phyloP scores from a whole-genome alignment of 2,329 filamentous ascomycete genomes.

The Raffaelea arxii region DNA sequence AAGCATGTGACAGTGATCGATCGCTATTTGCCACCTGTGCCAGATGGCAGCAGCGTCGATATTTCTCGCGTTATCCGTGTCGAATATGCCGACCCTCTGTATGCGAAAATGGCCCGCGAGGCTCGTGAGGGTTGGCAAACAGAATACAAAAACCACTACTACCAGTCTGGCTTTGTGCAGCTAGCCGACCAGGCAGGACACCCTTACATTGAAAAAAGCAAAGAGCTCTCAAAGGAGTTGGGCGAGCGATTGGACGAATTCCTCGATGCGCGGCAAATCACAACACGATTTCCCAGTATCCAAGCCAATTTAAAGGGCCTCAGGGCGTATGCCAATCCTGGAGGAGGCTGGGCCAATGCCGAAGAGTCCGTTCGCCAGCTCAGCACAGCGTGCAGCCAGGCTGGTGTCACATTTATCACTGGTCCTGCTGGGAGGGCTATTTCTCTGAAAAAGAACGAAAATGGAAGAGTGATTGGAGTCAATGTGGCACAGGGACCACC shows the following conservation, averaged over 20 bases:
- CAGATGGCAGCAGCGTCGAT: neutral
- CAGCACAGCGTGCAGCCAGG: neutral
- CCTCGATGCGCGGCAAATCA: neutral
- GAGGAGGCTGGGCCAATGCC: neutral
- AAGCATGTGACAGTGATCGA: neutral
- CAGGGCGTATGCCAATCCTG: neutral
- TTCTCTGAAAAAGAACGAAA: neutral
- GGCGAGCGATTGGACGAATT: neutral
- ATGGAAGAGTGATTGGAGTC: neutral
- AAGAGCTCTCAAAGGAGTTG: neutral
- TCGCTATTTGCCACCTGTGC: neutral
- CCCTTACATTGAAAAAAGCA: neutral
- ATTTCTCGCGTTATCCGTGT: neutral
- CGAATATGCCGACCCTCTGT: neutral
- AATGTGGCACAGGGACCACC: neutral
- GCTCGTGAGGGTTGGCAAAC: neutral
- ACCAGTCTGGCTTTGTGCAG: neutral
- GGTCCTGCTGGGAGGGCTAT: neutral
- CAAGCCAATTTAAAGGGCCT: neutral
- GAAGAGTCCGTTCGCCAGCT: neutral
- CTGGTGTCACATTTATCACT: neutral
- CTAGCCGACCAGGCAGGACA: neutral
- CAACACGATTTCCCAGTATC: neutral
- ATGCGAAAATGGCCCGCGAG: neutral
- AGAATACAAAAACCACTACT: neutral